Evolutionary conservation across 2,329 filamentous ascomycete species (phyloP).

Genomic region (Aspergillus tanneri): DNA sequence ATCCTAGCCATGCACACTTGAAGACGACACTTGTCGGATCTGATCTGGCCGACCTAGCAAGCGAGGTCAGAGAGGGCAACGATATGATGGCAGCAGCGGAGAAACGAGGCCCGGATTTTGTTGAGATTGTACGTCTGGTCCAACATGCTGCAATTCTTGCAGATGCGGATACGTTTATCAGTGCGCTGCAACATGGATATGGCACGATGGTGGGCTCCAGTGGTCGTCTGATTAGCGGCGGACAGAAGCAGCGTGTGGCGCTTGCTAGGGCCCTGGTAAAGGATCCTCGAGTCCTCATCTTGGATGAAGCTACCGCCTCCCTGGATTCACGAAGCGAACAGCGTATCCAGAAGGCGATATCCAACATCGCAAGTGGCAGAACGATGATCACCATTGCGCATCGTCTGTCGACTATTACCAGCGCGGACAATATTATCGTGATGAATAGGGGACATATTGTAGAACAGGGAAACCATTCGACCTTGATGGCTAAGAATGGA

Average conservation of each 20-base stretch:
- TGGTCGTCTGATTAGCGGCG: constrained; percentile 78
- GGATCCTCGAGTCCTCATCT: constrained; percentile 76
- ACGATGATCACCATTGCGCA: constrained; percentile 46
- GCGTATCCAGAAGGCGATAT: constrained; percentile 79
- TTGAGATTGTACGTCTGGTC: constrained; percentile 51
- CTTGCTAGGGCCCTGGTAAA: constrained; percentile 79
- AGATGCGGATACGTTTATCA: constrained; percentile 66
- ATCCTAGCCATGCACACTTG: constrained; percentile 49
- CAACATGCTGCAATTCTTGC: constrained; percentile 62
- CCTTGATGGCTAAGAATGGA: constrained; percentile 40
- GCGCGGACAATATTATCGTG: constrained; percentile 49
- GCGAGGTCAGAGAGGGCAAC: constrained; percentile 48
- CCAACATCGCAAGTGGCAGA: constrained; percentile 62
- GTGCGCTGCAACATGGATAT: constrained; percentile 71
- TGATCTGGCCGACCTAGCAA: constrained; percentile 48
- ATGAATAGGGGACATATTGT: constrained; percentile 45
- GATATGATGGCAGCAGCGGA: constrained; percentile 49
- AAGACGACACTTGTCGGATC: constrained; percentile 49
- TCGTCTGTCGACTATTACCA: constrained; percentile 44
- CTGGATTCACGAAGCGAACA: constrained; percentile 86
- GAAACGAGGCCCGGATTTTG: constrained; percentile 45
- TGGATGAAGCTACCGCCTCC: constrained; percentile 87
- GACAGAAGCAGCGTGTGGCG: constrained; percentile 89
- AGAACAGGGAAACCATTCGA: constrained; percentile 46
- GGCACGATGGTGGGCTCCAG: constrained; percentile 81